Conservation (phyloP, 257 asterid genomes). For the Avicennia marina region DNA sequence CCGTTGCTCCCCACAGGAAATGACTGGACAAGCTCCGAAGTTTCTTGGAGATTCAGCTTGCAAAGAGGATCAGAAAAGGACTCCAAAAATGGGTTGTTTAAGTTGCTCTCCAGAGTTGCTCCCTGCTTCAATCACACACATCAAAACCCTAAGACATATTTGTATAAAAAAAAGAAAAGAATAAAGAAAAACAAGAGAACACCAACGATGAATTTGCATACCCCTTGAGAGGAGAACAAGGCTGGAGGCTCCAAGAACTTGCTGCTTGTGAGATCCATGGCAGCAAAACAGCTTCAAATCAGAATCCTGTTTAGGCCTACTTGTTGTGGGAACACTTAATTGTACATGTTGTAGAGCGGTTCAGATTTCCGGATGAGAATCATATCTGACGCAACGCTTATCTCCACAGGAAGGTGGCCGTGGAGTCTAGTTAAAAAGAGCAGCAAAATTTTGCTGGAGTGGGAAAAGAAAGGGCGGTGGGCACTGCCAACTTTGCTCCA, state of each 20-base stretch:
- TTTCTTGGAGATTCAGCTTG: conserved; percentile 79
- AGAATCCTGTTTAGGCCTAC: not conserved
- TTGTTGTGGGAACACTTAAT: not conserved
- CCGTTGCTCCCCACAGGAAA: conserved; percentile 44
- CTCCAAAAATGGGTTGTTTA: conserved; percentile 57
- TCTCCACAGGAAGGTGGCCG: conserved; percentile 24
- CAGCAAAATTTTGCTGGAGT: conserved; percentile 3
- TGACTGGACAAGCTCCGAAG: conserved; percentile 75
- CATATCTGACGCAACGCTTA: conserved; percentile 20
- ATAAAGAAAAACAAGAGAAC: no score
- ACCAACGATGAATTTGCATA: no score
- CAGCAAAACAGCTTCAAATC: not conserved
- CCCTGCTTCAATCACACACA: conserved; percentile 38
- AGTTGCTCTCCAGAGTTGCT: conserved; percentile 35
- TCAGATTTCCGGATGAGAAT: conserved; percentile 12
- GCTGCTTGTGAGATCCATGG: conserved; percentile 58
- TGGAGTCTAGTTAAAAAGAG: conserved; percentile 14
- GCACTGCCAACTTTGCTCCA: conserved; percentile 16
- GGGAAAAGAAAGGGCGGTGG: conserved; percentile 24
- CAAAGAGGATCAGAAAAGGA: conserved; percentile 65
- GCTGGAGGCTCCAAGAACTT: conserved; percentile 45
- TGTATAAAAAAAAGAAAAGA: not conserved
- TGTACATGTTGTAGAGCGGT: conserved; percentile 15
- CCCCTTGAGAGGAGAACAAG: conserved; percentile 43
- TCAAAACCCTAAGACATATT: conserved; percentile 1